phyloP scores from a whole-genome alignment of 805 yeast species.

The Komagataella kurtzmanii region DNA sequence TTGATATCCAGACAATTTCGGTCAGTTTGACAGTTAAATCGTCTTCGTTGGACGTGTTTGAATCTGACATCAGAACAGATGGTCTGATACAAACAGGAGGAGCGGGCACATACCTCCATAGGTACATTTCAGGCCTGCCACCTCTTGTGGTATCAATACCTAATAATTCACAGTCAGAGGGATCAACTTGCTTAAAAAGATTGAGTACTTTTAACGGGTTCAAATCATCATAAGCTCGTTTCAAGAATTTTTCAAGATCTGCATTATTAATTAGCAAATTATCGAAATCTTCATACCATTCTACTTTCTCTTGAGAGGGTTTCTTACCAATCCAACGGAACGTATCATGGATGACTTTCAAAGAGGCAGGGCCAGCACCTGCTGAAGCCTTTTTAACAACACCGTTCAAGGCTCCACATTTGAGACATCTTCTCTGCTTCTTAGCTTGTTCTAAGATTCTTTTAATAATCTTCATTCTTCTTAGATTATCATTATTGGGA shows the following conservation, averaged over 20 bases:
- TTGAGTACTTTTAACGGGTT: conserved; percentile 85
- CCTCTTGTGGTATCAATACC: conserved; percentile 82
- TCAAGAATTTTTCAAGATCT: conserved; percentile 76
- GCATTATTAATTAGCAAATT: conserved; percentile 66
- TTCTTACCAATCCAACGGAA: conserved; percentile 94
- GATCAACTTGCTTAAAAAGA: conserved; percentile 72
- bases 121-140: conserved; percentile 91
- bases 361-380: conserved; percentile 85
- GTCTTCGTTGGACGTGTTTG: conserved; percentile 88
- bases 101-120: conserved; percentile 96
- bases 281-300: conserved; percentile 81
- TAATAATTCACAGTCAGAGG: conserved; percentile 82
- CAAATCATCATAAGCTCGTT: conserved; percentile 83
- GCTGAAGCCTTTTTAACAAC: conserved; percentile 94
- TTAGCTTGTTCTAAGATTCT: conserved; percentile 84
- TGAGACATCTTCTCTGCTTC: conserved; percentile 82
- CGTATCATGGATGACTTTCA: conserved; percentile 90
- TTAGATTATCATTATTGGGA: conserved; percentile 80
- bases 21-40: conserved; percentile 92
- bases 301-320: conserved; percentile 66
- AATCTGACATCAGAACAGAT: conserved; percentile 84
- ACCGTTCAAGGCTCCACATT: conserved; percentile 85
- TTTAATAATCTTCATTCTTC: conserved; percentile 82
- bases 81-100: conserved; percentile 99
- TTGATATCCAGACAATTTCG: conserved; percentile 95